Evolutionary conservation across 1,284 basidiomycete genomes (phyloP).

Genomic region (Trichosporon coremiiforme): DNA sequence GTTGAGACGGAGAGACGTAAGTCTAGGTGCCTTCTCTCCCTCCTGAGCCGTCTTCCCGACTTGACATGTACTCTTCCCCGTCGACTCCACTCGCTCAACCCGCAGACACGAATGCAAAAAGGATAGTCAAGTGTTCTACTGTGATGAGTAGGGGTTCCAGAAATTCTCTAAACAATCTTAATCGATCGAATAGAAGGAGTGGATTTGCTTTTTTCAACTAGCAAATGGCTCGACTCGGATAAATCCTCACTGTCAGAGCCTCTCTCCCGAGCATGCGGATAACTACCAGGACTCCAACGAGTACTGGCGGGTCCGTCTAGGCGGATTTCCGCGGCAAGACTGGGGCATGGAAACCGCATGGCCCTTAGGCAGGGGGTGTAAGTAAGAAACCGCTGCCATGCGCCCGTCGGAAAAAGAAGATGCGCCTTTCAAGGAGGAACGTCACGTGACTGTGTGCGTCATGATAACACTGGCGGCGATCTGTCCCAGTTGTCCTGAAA

Average conservation of each 20-base stretch:
- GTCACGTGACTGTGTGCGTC: not conserved
- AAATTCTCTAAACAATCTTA: slow-evolving; percentile 18
- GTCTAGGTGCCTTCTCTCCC: too few species aligned
- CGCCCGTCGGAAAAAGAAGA: too few species aligned
- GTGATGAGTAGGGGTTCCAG: slow-evolving; percentile 14
- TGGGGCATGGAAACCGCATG: not conserved
- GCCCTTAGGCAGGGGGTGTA: not conserved
- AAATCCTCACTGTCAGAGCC: slow-evolving; percentile 20
- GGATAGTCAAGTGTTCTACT: not conserved
- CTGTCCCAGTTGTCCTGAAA: not conserved
- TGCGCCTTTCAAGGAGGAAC: not conserved
- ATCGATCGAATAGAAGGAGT: slow-evolving; percentile 19
- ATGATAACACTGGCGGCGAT: slow-evolving; percentile 1
- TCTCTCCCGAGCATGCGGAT: slow-evolving; percentile 20
- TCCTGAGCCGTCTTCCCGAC: too few species aligned
- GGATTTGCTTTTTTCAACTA: slow-evolving; percentile 20
- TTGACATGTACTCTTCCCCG: too few species aligned
- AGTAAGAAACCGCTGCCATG: not conserved
- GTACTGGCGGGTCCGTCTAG: slow-evolving; percentile 3
- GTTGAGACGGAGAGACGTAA: too few species aligned
- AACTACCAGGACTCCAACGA: not conserved
- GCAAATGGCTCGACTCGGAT: slow-evolving; percentile 19
- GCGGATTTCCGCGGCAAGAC: not conserved
- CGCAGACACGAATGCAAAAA: not conserved
- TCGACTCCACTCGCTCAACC: too few species aligned